These are phyloP conservation scores for Pluteus cervinus DNA, from an alignment of 768 basidiomycete genomes.

Conservation along the genomic window DNA sequence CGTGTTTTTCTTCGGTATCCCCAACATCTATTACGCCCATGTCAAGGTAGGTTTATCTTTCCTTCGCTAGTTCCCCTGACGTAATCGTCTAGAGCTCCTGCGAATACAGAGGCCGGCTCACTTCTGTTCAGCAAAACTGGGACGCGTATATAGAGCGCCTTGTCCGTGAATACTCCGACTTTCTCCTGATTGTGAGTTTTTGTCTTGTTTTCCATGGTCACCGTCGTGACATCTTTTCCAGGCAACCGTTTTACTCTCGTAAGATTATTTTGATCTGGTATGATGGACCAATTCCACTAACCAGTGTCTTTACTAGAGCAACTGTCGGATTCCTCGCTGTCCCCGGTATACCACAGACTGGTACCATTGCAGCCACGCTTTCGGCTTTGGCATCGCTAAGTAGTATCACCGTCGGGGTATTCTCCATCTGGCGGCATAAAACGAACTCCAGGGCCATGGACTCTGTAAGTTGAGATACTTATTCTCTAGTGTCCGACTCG, in stretches of 20 bases:
- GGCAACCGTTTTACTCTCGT: slow-evolving; percentile 52
- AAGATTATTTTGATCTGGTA: too few species aligned
- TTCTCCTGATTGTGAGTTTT: slow-evolving; percentile 44
- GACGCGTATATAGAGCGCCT: slow-evolving; percentile 42
- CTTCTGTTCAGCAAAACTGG: slow-evolving; percentile 44
- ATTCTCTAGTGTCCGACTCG: background rate
- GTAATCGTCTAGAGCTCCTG: slow-evolving; percentile 24
- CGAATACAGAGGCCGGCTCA: slow-evolving; percentile 44
- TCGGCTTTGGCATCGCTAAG: slow-evolving; percentile 47
- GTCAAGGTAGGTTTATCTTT: slow-evolving; percentile 25
- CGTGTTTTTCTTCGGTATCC: slow-evolving; percentile 45
- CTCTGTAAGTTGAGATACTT: slow-evolving; percentile 25
- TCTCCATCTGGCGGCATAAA: slow-evolving; percentile 53
- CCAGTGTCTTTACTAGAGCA: too few species aligned
- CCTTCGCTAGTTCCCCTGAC: background rate
- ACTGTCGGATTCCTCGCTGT: slow-evolving; percentile 44
- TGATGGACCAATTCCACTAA: too few species aligned
- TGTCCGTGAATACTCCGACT: slow-evolving; percentile 50
- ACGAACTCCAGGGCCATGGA: slow-evolving; percentile 36
- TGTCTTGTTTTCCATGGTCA: background rate
- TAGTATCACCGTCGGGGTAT: slow-evolving; percentile 49
- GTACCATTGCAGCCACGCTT: slow-evolving; percentile 31
- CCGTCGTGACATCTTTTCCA: slow-evolving; percentile 11
- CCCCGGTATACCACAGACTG: slow-evolving; percentile 30
- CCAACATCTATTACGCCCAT: slow-evolving; percentile 43